Percentiles rank a stretch among this genome's conserved stretches.
These are phyloP conservation scores for Sarocladiaceae sp. DNA, from an alignment of 2,329 filamentous ascomycete genomes.

Conservation along the genomic window DNA sequence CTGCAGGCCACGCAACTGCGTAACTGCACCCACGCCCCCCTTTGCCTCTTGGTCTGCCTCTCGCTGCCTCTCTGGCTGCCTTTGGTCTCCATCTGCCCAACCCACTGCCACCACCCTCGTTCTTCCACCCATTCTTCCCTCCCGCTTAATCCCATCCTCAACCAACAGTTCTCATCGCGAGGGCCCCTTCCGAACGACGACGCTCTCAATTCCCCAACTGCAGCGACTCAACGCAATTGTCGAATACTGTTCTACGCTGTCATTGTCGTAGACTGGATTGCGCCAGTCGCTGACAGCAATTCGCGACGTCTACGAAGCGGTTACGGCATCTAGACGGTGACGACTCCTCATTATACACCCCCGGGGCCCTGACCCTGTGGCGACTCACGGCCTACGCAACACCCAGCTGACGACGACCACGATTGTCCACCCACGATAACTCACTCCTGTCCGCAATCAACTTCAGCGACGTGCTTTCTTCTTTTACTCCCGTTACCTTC, in stretches of 20 bases:
- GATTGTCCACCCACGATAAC: constrained; percentile 9
- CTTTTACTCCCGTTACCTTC: constrained; percentile 1
- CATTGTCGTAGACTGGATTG: too few relatives aligned
- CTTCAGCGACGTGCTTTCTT: not conserved
- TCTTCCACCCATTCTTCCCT: constrained; percentile 8
- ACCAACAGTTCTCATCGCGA: constrained; percentile 8
- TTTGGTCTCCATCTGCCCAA: not conserved
- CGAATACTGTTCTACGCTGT: too few relatives aligned
- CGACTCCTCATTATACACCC: constrained; percentile 5
- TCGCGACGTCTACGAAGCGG: not conserved
- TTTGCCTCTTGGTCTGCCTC: constrained; percentile 6
- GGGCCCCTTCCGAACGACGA: constrained; percentile 1
- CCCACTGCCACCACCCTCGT: constrained; percentile 6
- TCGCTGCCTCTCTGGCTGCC: too few relatives aligned
- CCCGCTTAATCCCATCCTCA: constrained; percentile 6
- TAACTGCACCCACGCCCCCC: constrained; percentile 8
- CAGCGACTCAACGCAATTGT: too few relatives aligned
- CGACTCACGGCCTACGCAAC: constrained; percentile 16
- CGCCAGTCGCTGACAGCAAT: not conserved
- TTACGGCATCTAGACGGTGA: constrained; percentile 1
- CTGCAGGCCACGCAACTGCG: constrained; percentile 8
- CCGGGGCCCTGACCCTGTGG: constrained; percentile 11
- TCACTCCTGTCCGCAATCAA: constrained; percentile 9
- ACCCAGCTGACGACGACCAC: constrained; percentile 13
- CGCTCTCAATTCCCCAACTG: too few relatives aligned